Percentiles rank a stretch among this genome's conserved stretches.
Evolutionary conservation across 805 yeast species (phyloP).

Genomic region (Clavispora vitiphila): DNA sequence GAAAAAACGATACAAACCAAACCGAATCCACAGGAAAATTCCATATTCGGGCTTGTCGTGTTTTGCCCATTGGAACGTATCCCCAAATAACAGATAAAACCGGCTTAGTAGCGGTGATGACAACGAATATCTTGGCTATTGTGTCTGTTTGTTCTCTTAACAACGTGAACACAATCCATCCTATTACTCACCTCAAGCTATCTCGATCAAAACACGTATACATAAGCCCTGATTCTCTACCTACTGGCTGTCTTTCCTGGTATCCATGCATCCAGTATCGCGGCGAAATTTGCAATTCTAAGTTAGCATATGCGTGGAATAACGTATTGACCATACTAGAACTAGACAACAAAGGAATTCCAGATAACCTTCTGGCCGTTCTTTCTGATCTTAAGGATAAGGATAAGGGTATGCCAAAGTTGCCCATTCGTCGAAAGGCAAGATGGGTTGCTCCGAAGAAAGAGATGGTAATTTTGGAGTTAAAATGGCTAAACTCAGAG

Average conservation of each 20-base stretch:
- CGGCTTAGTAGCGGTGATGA: slow-evolving; percentile 58
- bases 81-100: slow-evolving; percentile 50
- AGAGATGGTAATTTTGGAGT: slow-evolving; percentile 31
- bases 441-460: slow-evolving; percentile 17
- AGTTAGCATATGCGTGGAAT: slow-evolving; percentile 68
- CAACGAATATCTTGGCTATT: slow-evolving; percentile 45
- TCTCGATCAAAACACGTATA: slow-evolving; percentile 39
- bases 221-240: slow-evolving; percentile 17
- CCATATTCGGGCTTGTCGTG: slow-evolving; percentile 28
- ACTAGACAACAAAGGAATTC: slow-evolving; percentile 34
- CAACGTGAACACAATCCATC: slow-evolving; percentile 18
- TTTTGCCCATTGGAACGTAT: slow-evolving; percentile 59
- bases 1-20: slow-evolving; percentile 31
- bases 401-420: slow-evolving; percentile 28
- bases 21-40: slow-evolving; percentile 9
- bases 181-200: slow-evolving; percentile 49
- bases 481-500: slow-evolving; percentile 49
- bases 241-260: slow-evolving; percentile 54
- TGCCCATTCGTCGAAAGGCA: slow-evolving; percentile 22
- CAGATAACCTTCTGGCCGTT: slow-evolving; percentile 21
- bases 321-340: slow-evolving; percentile 54
- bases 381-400: slow-evolving; percentile 32
- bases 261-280: slow-evolving; percentile 41
- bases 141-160: slow-evolving; percentile 49
- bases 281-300: slow-evolving; percentile 21